phyloP scores from a whole-genome alignment of 2,329 filamentous ascomycete genomes.

The Fusarium tuaranense region DNA sequence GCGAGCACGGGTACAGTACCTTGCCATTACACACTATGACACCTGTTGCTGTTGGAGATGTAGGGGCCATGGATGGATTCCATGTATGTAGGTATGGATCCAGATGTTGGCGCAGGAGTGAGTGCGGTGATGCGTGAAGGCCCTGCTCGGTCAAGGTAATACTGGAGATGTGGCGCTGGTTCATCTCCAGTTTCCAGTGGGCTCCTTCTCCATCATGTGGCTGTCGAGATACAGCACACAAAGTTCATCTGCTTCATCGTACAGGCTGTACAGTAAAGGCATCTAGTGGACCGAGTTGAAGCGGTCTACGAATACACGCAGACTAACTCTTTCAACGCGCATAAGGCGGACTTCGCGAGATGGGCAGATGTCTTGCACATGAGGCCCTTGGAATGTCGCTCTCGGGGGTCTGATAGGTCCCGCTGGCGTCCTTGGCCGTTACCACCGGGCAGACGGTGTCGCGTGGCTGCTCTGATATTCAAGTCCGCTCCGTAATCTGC shows the following conservation, averaged over 20 bases:
- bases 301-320: constrained; percentile 10
- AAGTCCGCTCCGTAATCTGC: constrained; percentile 3
- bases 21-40: constrained; percentile 8
- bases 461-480: constrained; percentile 18
- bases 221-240: constrained; percentile 1
- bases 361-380: constrained; percentile 12
- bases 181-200: constrained; percentile 1
- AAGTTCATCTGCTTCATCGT: constrained; percentile 1
- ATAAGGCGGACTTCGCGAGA: constrained; percentile 8
- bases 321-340: constrained; percentile 2
- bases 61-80: neutral
- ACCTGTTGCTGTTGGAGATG: neutral
- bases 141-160: neutral
- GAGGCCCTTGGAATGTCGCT: constrained; percentile 11
- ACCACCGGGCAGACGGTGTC: neutral
- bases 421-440: neutral
- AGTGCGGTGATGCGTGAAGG: neutral
- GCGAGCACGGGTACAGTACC: neutral
- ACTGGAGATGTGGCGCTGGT: constrained; percentile 10
- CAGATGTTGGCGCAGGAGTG: constrained; percentile 1
- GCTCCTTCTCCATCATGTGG: neutral
- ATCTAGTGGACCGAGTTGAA: constrained; percentile 1
- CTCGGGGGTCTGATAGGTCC: constrained; percentile 11
- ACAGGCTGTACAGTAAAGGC: neutral
- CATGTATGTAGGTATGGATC: neutral